Conservation (phyloP, 2,329 filamentous ascomycete genomes). For the Dactylellina haptotyla region DNA sequence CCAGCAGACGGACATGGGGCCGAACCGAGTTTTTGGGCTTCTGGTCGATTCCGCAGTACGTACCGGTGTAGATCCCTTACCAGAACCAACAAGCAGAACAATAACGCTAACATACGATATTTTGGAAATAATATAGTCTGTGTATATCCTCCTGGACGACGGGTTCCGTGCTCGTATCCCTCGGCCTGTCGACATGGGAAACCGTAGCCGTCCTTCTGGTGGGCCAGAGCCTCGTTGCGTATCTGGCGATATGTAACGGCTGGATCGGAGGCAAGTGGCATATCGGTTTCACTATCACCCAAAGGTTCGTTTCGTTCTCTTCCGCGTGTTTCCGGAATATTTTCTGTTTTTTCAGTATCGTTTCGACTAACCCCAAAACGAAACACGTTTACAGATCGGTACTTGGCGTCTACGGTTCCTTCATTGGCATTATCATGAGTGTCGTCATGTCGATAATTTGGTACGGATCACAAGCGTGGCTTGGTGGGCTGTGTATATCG, state of each 20-base stretch:
- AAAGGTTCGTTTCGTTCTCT: conserved; percentile 18
- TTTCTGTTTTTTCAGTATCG: not conserved
- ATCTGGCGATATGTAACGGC: conserved; percentile 51
- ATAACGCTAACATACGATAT: not conserved
- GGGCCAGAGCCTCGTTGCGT: conserved; percentile 45
- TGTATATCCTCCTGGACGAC: conserved; percentile 52
- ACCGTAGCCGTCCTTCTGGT: conserved; percentile 46
- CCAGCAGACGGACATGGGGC: conserved; percentile 46
- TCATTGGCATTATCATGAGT: conserved; percentile 47
- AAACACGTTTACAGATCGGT: too few species aligned
- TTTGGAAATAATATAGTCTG: conserved; percentile 16
- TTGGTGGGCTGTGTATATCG: conserved; percentile 48
- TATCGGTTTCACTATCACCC: conserved; percentile 47
- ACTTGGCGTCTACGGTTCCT: conserved; percentile 48
- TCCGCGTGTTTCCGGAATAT: not conserved
- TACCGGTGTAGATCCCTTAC: not conserved
- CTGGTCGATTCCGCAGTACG: conserved; percentile 51
- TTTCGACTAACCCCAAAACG: too few species aligned
- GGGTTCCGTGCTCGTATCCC: conserved; percentile 44
- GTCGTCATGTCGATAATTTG: conserved; percentile 53
- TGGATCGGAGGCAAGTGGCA: conserved; percentile 53
- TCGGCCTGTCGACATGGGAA: conserved; percentile 51
- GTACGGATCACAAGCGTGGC: conserved; percentile 51
- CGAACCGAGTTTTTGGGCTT: conserved; percentile 52
- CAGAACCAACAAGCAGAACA: too few species aligned